A percentile compares a stretch with the other conserved stretches of the same genome.
These are phyloP conservation scores for Cystofilobasidium bisporidii DNA, from an alignment of 768 basidiomycete species.

Conservation along the genomic window DNA sequence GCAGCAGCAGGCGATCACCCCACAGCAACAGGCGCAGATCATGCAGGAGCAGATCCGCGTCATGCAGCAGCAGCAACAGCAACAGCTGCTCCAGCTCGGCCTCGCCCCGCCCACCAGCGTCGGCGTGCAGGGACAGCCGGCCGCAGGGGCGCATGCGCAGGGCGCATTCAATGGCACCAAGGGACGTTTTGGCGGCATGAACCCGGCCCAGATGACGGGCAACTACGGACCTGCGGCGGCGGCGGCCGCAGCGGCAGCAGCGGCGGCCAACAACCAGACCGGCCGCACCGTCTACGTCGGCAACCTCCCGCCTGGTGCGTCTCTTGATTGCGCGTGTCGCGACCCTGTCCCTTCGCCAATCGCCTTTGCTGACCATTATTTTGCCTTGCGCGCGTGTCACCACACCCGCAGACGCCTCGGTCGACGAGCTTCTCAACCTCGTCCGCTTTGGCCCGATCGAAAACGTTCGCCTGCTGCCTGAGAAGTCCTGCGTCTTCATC, in stretches of 20 bases:
- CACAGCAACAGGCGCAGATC: slow-evolving; percentile 10
- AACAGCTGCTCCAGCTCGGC: slow-evolving; percentile 41
- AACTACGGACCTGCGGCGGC: slow-evolving; percentile 69
- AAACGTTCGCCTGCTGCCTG: slow-evolving; percentile 83
- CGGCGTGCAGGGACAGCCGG: neutral
- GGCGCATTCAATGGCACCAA: slow-evolving; percentile 29
- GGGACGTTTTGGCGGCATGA: slow-evolving; percentile 30
- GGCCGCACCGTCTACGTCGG: slow-evolving; percentile 95
- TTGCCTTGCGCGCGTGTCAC: slow-evolving; percentile 1
- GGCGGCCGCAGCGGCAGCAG: slow-evolving; percentile 48
- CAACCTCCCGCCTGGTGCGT: slow-evolving; percentile 64
- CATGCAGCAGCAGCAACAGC: slow-evolving; percentile 14
- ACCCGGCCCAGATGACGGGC: slow-evolving; percentile 48
- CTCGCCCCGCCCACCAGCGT: slow-evolving; percentile 32
- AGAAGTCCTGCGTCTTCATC: slow-evolving; percentile 95
- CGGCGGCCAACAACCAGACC: slow-evolving; percentile 50
- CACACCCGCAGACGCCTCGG: slow-evolving; percentile 59
- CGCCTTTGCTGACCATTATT: neutral
- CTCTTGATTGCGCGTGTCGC: neutral
- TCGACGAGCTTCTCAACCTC: slow-evolving; percentile 93
- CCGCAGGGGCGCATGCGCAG: slow-evolving; percentile 29
- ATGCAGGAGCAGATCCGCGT: too few species aligned
- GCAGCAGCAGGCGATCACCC: slow-evolving; percentile 20
- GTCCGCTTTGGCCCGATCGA: slow-evolving; percentile 97
- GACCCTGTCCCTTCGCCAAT: too few species aligned